Evolutionary conservation across 2,329 filamentous ascomycete species (phyloP), one percentile per base, ranked within the genome.

Genomic region (Pseudogymnoascus sp.): DNA sequence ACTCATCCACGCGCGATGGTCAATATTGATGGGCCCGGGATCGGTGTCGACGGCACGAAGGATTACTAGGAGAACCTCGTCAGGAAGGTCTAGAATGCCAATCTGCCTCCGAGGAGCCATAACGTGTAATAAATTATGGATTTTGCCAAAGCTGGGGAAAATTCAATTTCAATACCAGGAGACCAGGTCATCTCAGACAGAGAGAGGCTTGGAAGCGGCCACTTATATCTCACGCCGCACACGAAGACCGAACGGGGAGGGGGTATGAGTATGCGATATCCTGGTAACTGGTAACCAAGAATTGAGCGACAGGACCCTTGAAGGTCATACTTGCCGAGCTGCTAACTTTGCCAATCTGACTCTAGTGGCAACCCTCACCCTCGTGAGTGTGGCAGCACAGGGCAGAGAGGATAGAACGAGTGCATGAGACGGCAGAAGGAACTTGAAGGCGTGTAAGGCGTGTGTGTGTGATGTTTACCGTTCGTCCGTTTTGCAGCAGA

Each of bases 21-120:
- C 47, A 54, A 54, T 54, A 54, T 54, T 54, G 47, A 54, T 54
- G 23, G 47, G 47, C 14, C 47, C 47, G 26, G 47, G 47, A 31
- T 54, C 47, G 47, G 47, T 54, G 47, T 54, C 47, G 47, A 54
- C 47, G 47, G 47, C 47, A 54, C 47, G 47, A 31, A 54, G 47
- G 16, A 54, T 54, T 54, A 54, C 47, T 54, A 54, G 47, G 47
- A 54, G 47, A 54, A 54, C 47, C 47, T 54, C 47, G 47, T 54
- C 47, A 11, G 47, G 47, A 54, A 54, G 47, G 47, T 54, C 47
- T 54, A 54, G 47, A 54, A 54, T 54, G 47, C 47, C 47, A 54
- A 54, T 54, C 47, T 54, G 47, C 47, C 47, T 31, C 23, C 47
- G 47, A 54, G 47, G 47, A 54, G 47, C 47, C 47, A 54, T 54